Base-by-base conservation (phyloP, 306 rosid species). In the Ammopiptanthus mongolicus region DNA sequence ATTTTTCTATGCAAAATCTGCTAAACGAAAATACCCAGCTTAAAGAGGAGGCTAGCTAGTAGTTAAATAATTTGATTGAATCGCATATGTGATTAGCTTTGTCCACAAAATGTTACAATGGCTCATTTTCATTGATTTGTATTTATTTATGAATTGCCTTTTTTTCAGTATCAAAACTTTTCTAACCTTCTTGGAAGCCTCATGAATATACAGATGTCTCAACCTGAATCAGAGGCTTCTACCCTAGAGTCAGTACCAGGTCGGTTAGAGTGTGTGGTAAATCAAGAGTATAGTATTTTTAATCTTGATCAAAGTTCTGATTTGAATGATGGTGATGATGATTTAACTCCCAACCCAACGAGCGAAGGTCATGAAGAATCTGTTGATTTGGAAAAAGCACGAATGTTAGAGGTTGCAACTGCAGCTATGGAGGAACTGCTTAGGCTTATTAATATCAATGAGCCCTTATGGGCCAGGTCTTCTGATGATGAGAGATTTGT, bases 21-120 rank as follows among this genome's bases (percentile, higher is more conserved):
- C 84, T 65, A 5, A 68, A 46, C 10, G 85, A 87, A 62, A 85
- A 89, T 68, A 46, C 76, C 8, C 73, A 75, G 12, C 74, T 89
- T 21, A 89, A 71, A 81, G 80, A 89, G 28, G 89, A 85, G 91
- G n/a, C n/a, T n/a, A 1, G 91, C 71, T 48, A 37, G 73, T 71
- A 37, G 73, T 71, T 42, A 18, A 36, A 25, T 71, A 71, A 55
- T 66, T 23, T 37, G 5, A 5, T 7, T 25, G 31, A 7, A 41
- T 14, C 7, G 11, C 8, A 29, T 13, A 3, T 5, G 14, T 66
- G 8, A 14, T 11, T 53, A 36, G 53, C 17, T 11, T 57, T 51
- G 31, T 37, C n/a, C n/a, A n/a, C n/a, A n/a, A n/a, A n/a, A n/a
- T n/a, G n/a, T n/a, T n/a, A n/a, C n/a, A n/a, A n/a, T n/a, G n/a